phyloP scores from a whole-genome alignment of 129 eudicot species.

The Centaurea solstitialis region DNA sequence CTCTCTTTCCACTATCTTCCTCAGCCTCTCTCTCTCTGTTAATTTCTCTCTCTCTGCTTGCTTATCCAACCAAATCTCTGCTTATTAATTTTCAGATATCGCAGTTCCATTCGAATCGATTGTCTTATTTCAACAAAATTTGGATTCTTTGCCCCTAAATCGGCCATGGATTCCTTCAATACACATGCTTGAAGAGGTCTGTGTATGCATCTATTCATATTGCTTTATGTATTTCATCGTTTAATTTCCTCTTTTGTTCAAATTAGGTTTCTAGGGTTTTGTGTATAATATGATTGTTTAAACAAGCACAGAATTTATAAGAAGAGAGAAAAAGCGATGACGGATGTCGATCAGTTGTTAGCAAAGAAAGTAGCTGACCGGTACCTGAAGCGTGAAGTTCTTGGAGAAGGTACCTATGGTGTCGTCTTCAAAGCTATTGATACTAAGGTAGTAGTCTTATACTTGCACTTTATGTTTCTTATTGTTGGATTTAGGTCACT shows the following conservation, averaged over 20 bases:
- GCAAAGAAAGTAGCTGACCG: conserved; percentile 87
- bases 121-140: neutral
- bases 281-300: conserved; percentile 7
- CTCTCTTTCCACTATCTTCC: neutral
- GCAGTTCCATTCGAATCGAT: neutral
- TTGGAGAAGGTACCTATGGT: conserved; percentile 99
- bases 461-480: neutral
- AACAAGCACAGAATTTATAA: conserved; percentile 1
- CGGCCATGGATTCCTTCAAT: conserved; percentile 12
- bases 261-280: conserved; percentile 17
- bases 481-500: neutral
- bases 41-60: neutral
- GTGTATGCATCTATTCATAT: neutral
- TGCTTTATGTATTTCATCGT: neutral
- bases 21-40: neutral
- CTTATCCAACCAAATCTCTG: neutral
- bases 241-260: neutral
- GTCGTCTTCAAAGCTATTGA: conserved; percentile 97
- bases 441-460: conserved; percentile 61
- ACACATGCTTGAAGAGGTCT: conserved; percentile 17
- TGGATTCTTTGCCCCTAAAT: neutral
- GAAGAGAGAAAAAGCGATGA: conserved; percentile 30
- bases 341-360: conserved; percentile 51
- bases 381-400: conserved; percentile 83
- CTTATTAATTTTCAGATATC: conserved; percentile 1